Base-by-base conservation (phyloP, 768 basidiomycete genomes). In the Pleurotus cornucopiae region DNA sequence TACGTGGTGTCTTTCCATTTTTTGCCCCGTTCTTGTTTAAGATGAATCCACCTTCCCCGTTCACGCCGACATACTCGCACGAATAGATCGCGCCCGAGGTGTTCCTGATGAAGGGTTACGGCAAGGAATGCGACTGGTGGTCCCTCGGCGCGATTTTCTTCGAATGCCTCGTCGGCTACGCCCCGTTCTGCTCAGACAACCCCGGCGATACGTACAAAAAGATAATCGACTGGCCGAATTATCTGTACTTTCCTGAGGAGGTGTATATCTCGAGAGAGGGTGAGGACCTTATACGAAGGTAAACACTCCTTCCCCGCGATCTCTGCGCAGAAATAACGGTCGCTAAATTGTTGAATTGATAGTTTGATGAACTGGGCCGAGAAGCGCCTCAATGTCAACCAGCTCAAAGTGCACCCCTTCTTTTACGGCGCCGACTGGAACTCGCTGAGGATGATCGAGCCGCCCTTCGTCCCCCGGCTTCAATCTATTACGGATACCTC, bases 101-200 rank as follows among this genome's bases (percentile, higher is more conserved):
- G 63, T 98, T 99, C 79, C 73, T 94, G 69, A 88, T 96, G 76
- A 89, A 96, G 67, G 96, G 96, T 4, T 99, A 99, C 64, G 94
- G 94, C 46, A 95, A 96, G 71, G 96, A 98, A 72, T 98, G 96
- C 67, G 96, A 99, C 72, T 99, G 96, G 96, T 99, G 96, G 96
- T 98, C 96, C 38, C 74, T 99, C 55, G 96, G 96, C 11, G 95
- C 96, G 4, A 98, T 99, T 70, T 97, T 95, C 86, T 99, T 95
- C 67, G 96, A 99, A 71, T 98, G 96, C 71, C 78, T 99, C 37
- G 94, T 98, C 60, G 96, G 96, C 58, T 98, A 95, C 68, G 94
- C 96, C 13, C 96, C 95, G 4, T 98, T 98, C 81, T 99, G 96
- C 72, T 86, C 94, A 3, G 94, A 98, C 67, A 94, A 93, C 65